Evolutionary conservation across 1,284 basidiomycete genomes (phyloP).

Genomic region (Fomes fomentarius): DNA sequence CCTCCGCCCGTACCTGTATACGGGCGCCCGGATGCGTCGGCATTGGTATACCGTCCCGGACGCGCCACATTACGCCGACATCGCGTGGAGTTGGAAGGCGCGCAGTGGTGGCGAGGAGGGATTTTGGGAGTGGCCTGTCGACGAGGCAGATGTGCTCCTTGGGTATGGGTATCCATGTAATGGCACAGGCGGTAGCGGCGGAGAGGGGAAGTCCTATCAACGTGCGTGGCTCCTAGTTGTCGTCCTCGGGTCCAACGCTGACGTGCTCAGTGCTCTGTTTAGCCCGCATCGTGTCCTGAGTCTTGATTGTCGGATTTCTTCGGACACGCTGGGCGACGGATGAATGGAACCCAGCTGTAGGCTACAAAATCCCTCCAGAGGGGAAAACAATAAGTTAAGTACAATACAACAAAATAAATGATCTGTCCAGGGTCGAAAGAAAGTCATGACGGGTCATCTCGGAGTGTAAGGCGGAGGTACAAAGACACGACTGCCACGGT

Average conservation of each 20-base stretch:
- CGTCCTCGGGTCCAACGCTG: too few species aligned
- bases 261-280: too few species aligned
- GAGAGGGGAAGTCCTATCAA: neutral
- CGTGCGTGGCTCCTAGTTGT: too few species aligned
- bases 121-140: neutral
- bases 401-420: neutral
- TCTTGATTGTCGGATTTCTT: too few species aligned
- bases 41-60: too few species aligned
- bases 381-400: neutral
- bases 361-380: too few species aligned
- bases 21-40: neutral
- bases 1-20: neutral
- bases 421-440: too few species aligned
- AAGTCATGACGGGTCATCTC: too few species aligned
- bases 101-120: neutral
- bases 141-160: neutral
- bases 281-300: too few species aligned
- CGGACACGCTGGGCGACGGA: too few species aligned
- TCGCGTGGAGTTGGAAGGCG: neutral
- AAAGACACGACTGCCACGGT: neutral
- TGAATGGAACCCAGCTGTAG: neutral
- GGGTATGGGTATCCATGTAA: neutral
- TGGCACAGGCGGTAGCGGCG: neutral
- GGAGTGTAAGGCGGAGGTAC: constrained; percentile 3
- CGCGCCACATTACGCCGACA: neutral